Evolutionary conservation across 352 stramenopile species (phyloP), one percentile per base, ranked within the genome.

Genomic region (Pythium aquatile): DNA sequence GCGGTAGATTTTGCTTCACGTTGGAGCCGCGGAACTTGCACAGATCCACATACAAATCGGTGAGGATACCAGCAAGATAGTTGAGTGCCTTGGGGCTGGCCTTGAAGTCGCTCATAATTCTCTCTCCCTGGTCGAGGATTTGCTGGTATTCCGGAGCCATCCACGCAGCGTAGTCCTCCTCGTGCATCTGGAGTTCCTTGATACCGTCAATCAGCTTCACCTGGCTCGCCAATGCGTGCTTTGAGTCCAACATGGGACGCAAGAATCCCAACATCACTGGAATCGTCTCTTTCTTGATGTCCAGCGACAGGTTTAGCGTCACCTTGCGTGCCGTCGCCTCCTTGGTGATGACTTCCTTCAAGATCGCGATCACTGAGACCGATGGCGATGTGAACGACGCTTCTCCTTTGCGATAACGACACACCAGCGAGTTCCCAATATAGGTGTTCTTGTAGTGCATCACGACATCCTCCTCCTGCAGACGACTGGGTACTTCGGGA

Each of bases 321-420:
- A 88, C 76, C 54, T 94, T 94, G 48, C 85, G 77, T 13, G 69
- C 65, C n/a, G 83, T 94, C 2, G 87, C 87, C 64, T 94, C 87
- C 49, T 91, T 89, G 3, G 85, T 93, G 66, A 95, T 89, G 14
- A 92, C 75, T 65, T 94, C 86, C 55, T 93, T 94, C 4, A 93
- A 40, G 63, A 96, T 95, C 10, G 85, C 85, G 56, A 96, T 93
- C 10, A 87, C 79, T 0, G 86, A 95, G 3, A 90, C 77, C 0
- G 86, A 96, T 42, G 86, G 74, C 6, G 88, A 94, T 46, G 73
- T 78, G 65, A 90, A 96, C 40, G 68, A 81, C 14, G 80, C 83
- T 55, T 90, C 83, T 4, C 80, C 85, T 57, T 90, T 91, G 13
- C 75, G 74, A 62, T 94, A 94, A 26, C 78, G 82, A 32, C 86